Conservation (phyloP, 805 yeast species). For the Spathaspora boniae region DNA sequence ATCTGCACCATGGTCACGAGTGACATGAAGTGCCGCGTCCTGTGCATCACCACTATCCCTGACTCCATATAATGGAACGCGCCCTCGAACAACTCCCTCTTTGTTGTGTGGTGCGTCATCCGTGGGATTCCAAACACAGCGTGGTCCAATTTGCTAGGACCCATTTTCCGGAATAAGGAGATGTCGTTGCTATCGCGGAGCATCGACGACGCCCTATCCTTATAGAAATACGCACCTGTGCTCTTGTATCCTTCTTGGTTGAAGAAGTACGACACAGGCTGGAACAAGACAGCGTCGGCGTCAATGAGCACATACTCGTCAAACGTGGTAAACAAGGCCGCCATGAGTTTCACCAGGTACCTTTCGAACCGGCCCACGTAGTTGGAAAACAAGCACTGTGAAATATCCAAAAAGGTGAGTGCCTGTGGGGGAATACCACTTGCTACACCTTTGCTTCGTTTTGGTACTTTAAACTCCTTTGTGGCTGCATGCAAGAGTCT, state of each 20-base stretch:
- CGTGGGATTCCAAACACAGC: constrained; percentile 28
- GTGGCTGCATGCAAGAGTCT: constrained; percentile 19
- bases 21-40: constrained; percentile 27
- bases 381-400: constrained; percentile 13
- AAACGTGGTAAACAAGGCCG: constrained; percentile 46
- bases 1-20: constrained; percentile 28
- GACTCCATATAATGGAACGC: constrained; percentile 40
- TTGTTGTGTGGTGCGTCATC: constrained; percentile 28
- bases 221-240: constrained; percentile 21
- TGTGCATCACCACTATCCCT: constrained; percentile 29
- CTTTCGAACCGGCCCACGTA: constrained; percentile 30
- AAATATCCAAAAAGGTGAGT: constrained; percentile 27
- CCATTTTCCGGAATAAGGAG: constrained; percentile 42
- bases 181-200: constrained; percentile 30
- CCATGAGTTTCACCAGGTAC: constrained; percentile 46
- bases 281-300: constrained; percentile 47
- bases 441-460: constrained; percentile 18
- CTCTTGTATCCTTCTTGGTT: constrained; percentile 12
- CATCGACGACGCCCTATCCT: constrained; percentile 25
- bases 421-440: constrained; percentile 28
- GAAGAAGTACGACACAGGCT: constrained; percentile 26
- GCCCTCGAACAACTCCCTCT: constrained; percentile 26
- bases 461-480: constrained; percentile 15
- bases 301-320: constrained; percentile 49
- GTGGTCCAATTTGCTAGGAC: constrained; percentile 33